Evolutionary conservation across 2,329 filamentous ascomycete species (phyloP).

Genomic region (Neofusicoccum sp.): DNA sequence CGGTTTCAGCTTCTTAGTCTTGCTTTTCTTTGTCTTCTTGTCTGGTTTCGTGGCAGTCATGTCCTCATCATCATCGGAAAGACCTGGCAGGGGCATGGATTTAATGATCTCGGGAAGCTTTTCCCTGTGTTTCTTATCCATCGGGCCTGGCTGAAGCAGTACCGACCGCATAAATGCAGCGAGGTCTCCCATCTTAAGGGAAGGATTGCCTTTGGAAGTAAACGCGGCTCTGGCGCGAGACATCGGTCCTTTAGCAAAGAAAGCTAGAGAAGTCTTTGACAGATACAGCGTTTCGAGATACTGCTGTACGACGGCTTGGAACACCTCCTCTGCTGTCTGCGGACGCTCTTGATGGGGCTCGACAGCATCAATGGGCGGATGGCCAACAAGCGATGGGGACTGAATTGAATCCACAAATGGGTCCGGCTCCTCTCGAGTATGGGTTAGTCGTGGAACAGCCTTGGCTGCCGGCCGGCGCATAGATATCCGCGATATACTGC

Average conservation of each 20-base stretch:
- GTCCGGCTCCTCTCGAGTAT: not conserved
- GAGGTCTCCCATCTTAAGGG: conserved; percentile 61
- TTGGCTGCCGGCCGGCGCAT: conserved; percentile 31
- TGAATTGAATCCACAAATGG: conserved; percentile 12
- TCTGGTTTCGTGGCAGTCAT: conserved; percentile 27
- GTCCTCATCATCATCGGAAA: conserved; percentile 43
- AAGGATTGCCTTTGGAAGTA: conserved; percentile 60
- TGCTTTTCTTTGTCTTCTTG: conserved; percentile 51
- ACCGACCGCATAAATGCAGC: conserved; percentile 67
- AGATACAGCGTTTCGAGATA: conserved; percentile 49
- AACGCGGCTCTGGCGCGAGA: conserved; percentile 72
- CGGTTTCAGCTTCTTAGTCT: conserved; percentile 63
- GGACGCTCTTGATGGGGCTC: not conserved
- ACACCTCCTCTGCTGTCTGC: conserved; percentile 41
- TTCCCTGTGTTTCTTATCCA: conserved; percentile 79
- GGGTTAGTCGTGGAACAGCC: not conserved
- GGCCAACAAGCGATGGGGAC: not conserved
- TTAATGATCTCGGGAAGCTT: conserved; percentile 65
- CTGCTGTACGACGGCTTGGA: conserved; percentile 48
- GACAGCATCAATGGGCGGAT: not conserved
- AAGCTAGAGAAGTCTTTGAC: conserved; percentile 70
- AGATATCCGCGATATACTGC: conserved; percentile 27
- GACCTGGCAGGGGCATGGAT: conserved; percentile 48
- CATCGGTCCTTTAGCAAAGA: conserved; percentile 79
- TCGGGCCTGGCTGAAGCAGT: conserved; percentile 62